phyloP scores from a whole-genome alignment of 441 rosid genomes.

The Macaranga tanarius region DNA sequence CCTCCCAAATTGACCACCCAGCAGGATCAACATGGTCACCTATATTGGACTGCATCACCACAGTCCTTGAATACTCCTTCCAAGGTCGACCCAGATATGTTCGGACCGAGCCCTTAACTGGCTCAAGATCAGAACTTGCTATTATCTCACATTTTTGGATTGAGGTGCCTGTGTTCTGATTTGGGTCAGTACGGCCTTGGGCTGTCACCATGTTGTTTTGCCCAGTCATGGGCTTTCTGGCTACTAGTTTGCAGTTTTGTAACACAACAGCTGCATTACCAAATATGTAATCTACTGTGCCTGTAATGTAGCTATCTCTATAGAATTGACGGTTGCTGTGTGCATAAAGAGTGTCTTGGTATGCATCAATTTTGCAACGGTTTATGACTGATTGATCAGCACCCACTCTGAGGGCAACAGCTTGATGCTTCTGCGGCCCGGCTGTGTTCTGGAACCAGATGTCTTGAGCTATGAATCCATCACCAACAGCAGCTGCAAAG shows the following conservation, averaged over 20 bases:
- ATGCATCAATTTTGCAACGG: constrained; percentile 64
- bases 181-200: constrained; percentile 58
- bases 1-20: constrained; percentile 63
- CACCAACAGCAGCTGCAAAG: constrained; percentile 54
- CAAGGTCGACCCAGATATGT: constrained; percentile 62
- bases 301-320: constrained; percentile 47
- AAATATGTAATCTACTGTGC: constrained; percentile 67
- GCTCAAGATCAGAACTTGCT: constrained; percentile 54
- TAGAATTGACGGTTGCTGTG: constrained; percentile 68
- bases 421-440: constrained; percentile 67
- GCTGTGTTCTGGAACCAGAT: constrained; percentile 72
- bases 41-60: constrained; percentile 55
- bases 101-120: constrained; percentile 41
- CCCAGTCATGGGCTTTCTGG: constrained; percentile 45
- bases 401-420: constrained; percentile 67
- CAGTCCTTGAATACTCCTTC: constrained; percentile 60
- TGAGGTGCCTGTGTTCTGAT: constrained; percentile 62
- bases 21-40: constrained; percentile 56
- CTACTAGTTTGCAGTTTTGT: constrained; percentile 52
- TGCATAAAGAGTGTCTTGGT: constrained; percentile 67
- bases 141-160: constrained; percentile 55
- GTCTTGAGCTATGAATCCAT: constrained; percentile 81
- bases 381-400: constrained; percentile 64
- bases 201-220: constrained; percentile 69
- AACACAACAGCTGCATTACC: constrained; percentile 61